Percentiles rank a stretch among this genome's conserved stretches.
phyloP scores from a whole-genome alignment of 192 early-diverging fungal species.

The Obelidium mucronatum region DNA sequence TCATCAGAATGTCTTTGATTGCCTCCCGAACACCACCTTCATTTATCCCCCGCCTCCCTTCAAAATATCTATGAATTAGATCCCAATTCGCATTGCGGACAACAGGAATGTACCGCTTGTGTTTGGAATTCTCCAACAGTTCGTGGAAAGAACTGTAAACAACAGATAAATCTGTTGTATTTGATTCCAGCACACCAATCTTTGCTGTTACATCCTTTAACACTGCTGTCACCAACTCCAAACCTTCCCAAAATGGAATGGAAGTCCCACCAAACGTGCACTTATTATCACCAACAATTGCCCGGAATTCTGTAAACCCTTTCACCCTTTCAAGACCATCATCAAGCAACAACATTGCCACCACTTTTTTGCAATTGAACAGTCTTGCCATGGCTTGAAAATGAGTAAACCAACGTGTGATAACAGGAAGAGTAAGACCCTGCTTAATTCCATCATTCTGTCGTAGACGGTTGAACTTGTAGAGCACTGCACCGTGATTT shows the following conservation, averaged over 20 bases:
- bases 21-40: background rate
- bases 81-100: background rate
- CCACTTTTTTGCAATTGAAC: background rate
- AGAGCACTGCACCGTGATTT: background rate
- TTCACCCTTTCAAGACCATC: background rate
- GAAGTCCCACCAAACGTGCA: background rate
- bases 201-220: background rate
- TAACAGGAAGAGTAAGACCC: background rate
- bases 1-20: background rate
- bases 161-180: background rate
- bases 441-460: background rate
- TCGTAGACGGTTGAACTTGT: background rate
- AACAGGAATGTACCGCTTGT: background rate
- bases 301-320: background rate
- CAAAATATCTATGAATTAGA: background rate
- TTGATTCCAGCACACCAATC: background rate
- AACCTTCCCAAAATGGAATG: constrained; percentile 1
- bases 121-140: background rate
- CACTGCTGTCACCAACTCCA: background rate
- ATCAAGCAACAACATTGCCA: background rate
- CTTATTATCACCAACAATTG: background rate
- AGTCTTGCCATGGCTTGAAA: background rate
- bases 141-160: background rate
- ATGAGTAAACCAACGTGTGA: constrained; percentile 1
- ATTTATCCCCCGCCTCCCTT: background rate